Evolutionary conservation across 73 alveolate genomes (phyloP).

Genomic region (Symbiodinium pilosum): DNA sequence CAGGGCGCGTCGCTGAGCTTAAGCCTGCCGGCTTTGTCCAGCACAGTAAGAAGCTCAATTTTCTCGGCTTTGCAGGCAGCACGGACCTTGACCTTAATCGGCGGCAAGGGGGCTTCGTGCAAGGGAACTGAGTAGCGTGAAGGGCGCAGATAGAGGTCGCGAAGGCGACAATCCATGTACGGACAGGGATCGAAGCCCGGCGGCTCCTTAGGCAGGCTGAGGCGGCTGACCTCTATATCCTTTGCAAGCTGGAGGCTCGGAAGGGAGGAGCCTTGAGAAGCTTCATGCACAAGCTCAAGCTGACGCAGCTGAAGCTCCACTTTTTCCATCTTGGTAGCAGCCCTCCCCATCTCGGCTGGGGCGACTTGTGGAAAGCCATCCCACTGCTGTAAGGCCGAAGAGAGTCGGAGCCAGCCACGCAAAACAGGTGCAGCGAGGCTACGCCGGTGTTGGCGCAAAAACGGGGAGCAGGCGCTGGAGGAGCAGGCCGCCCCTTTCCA

Average conservation of each 20-base stretch:
- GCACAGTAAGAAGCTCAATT: background rate
- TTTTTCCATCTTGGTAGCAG: background rate
- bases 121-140: background rate
- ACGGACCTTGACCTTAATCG: background rate
- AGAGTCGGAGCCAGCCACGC: background rate
- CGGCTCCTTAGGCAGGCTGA: background rate
- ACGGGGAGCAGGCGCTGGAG: background rate
- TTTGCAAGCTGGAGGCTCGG: background rate
- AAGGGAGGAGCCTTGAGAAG: background rate
- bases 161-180: background rate
- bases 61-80: background rate
- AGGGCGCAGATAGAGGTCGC: background rate
- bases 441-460: background rate
- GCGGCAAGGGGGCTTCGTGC: background rate
- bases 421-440: background rate
- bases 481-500: background rate
- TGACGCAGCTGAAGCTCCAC: background rate
- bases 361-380: background rate
- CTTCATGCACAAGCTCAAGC: no score
- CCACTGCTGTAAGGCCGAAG: background rate
- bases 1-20: background rate
- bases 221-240: background rate
- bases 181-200: slow-evolving; percentile 8
- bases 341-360: background rate
- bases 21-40: background rate